Base-by-base conservation (phyloP, 2,329 filamentous ascomycete species). In the Plenodomus biglobosus region DNA sequence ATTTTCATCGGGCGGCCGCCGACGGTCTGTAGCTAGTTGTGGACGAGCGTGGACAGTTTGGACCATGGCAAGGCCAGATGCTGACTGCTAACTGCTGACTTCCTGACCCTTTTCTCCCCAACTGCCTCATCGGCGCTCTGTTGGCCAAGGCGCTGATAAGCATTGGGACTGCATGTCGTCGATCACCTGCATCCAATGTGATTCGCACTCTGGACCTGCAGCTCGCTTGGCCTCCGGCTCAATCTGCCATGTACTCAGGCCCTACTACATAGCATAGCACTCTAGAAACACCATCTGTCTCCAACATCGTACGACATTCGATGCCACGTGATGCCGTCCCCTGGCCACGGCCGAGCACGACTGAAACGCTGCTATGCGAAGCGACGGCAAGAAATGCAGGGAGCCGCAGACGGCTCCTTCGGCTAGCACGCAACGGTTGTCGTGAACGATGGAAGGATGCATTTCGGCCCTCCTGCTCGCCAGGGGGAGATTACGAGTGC, bases 301-400 rank as follows among this genome's bases (percentile, higher is more conserved):
- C 41, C 40, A 21, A 17, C 19, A 45, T 64, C 58, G 56, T 64
- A 61, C 60, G 55, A 64, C 50, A 50, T 30, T 24, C 32, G 35
- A 11, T 37, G 30, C 16, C 20, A 27, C 27, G 27, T 32, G 27
- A 32, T 32, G 13, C 6, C 27, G 27, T 32, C 27, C 27, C 3
- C 11, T 32, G 15, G 27, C 3, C 7, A 32, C 15, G 27, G 8
- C 15, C 13, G 27, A 6, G 13, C 27, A 11, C 35, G 49, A 36
- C 38, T 56, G 53, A 58, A 58, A 59, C 56, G 22, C 42, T 38
- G 22, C 40, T 40, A 42, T 35, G 43, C 45, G 42, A 52, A 47
- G 46, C 46, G 40, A 32, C 36, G 38, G 24, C n/a, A 20, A 17
- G 43, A 32, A 17, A 47, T 42, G 48, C 51, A 53, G 46, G 44